Evolutionary conservation across 2,329 filamentous ascomycete genomes (phyloP), one percentile per base, ranked within the genome.

Genomic region (Hymenoscyphus fructigenus): DNA sequence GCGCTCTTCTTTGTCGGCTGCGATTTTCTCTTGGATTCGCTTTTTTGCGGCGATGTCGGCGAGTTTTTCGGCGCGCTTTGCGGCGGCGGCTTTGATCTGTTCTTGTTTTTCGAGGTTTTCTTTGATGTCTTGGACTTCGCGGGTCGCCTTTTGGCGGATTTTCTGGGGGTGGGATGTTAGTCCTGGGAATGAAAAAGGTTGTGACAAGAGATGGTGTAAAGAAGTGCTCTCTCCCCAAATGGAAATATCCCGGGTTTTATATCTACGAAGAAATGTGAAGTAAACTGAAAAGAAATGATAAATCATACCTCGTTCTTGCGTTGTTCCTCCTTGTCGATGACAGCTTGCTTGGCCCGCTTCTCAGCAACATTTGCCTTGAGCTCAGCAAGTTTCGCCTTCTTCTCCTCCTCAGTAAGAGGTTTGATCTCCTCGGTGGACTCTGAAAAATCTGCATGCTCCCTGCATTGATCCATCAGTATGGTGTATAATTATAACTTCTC

Each of bases 341-440:
- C 80, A 0, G 88, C 84, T 74, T 91, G 86, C 10, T 78, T 82
- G 0, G 89, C 88, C 68, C 85, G 85, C 83, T 96, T 97, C 66
- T 84, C 87, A 57, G 87, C 85, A 29, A 94, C 82, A 68, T 88
- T 90, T 72, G 87, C 83, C 36, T 88, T 85, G 57, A 97, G 83
- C 72, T 95, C 91, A 36, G 86, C 83, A 3, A 99, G 84, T 72
- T 85, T 90, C n/a, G 86, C 84, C 75, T 89, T 88, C 82, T 95
- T 97, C 80, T 99, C 90, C 67, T 96, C 93, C 70, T 94, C 93
- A 0, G 93, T 97, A 73, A 99, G 80, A 0, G 94, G 92, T 2
- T 91, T 90, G 70, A 99, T 88, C 75, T 96, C 93, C 73, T 98
- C 94, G 3, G 91, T 94, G 0, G 93, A 97, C 77, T 99, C 93